Evolutionary conservation across 306 rosid species (phyloP).

Genomic region (Vachellia pachyceras): DNA sequence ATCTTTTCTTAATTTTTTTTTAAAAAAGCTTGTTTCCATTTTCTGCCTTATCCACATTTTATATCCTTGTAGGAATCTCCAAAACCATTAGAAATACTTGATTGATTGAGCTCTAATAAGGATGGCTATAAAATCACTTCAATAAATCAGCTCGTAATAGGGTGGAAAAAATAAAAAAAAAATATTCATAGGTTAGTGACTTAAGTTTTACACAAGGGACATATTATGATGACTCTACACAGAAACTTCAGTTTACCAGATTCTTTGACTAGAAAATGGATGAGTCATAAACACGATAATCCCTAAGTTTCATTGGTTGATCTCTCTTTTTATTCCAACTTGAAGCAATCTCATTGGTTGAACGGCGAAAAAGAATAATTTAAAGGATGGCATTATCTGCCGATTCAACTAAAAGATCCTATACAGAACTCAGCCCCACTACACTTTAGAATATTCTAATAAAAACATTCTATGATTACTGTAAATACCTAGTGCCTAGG

Average conservation of each 20-base stretch:
- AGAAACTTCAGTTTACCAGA: background rate
- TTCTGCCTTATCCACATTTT: slow-evolving; percentile 7
- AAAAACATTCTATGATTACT: background rate
- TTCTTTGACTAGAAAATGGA: slow-evolving; percentile 7
- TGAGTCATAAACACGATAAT: slow-evolving; percentile 18
- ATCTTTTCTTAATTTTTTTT: background rate
- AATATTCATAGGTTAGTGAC: background rate
- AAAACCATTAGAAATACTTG: background rate
- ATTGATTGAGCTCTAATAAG: background rate
- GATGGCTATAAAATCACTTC: slow-evolving; percentile 16
- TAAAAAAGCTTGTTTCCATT: no score
- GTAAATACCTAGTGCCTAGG: slow-evolving; percentile 1
- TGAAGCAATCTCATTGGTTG: background rate
- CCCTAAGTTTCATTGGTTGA: background rate
- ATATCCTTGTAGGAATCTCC: background rate
- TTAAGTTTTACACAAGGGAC: background rate
- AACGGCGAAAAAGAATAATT: background rate
- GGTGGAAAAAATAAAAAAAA: no score
- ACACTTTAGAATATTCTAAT: slow-evolving; percentile 15
- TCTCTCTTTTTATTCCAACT: background rate
- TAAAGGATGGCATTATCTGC: background rate
- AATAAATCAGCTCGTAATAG: background rate
- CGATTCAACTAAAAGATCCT: background rate
- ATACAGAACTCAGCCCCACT: background rate
- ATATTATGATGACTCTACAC: background rate